Conservation (phyloP, 768 basidiomycete species). For the Coprinopsis sp. region DNA sequence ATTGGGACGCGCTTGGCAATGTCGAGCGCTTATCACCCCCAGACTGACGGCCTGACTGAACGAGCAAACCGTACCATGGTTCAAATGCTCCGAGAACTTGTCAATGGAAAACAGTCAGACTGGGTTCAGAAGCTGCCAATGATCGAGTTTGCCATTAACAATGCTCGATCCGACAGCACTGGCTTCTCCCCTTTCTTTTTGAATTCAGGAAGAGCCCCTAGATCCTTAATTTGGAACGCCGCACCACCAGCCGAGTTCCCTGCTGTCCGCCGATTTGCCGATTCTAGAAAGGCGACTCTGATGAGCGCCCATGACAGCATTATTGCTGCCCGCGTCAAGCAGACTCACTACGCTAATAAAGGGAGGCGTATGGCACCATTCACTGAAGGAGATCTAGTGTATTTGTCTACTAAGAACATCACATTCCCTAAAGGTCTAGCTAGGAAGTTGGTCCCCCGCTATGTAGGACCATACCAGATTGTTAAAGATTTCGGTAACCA, state of each 20-base stretch:
- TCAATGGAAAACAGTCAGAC: constrained; percentile 1
- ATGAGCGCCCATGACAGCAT: constrained; percentile 10
- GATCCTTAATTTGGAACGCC: constrained; percentile 9
- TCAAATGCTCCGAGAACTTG: constrained; percentile 10
- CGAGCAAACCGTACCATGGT: constrained; percentile 8
- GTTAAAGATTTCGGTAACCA: constrained; percentile 6
- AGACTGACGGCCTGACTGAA: constrained; percentile 8
- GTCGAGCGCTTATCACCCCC: constrained; percentile 7
- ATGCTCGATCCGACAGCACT: constrained; percentile 3
- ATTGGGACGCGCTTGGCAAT: constrained; percentile 3
- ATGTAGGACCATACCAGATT: constrained; percentile 12
- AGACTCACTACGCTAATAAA: constrained; percentile 3
- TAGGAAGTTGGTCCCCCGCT: constrained; percentile 13
- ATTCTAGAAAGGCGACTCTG: constrained; percentile 1
- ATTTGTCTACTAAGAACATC: too few relatives aligned
- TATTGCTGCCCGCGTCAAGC: constrained; percentile 5
- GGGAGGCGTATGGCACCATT: constrained; percentile 4
- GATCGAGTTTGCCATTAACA: constrained; percentile 12
- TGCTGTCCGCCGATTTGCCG: constrained; percentile 4
- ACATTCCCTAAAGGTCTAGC: constrained; percentile 4
- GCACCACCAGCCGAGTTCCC: constrained; percentile 1
- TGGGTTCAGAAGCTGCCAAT: constrained; percentile 11
- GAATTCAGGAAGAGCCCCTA: constrained; percentile 6
- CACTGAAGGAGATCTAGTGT: constrained; percentile 4
- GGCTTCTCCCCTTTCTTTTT: constrained; percentile 8